phyloP scores from a whole-genome alignment of 805 yeast genomes.

The Candida chauliodis region DNA sequence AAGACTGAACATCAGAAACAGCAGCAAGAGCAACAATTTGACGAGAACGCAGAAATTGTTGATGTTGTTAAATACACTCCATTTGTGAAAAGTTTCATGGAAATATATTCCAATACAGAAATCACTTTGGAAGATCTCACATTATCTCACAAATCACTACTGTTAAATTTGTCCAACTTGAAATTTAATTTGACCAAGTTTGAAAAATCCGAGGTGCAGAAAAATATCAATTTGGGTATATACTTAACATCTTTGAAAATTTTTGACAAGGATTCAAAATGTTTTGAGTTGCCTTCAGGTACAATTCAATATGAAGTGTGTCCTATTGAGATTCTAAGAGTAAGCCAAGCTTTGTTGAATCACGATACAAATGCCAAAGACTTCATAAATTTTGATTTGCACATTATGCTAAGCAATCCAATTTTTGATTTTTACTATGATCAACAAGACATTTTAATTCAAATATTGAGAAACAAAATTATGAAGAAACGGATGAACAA shows the following conservation, averaged over 20 bases:
- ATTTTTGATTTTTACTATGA: slow-evolving; percentile 35
- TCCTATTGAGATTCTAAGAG: slow-evolving; percentile 20
- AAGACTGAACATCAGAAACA: not conserved
- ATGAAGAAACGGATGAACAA: slow-evolving; percentile 8
- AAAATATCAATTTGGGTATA: slow-evolving; percentile 14
- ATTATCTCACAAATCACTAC: slow-evolving; percentile 16
- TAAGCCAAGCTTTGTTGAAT: slow-evolving; percentile 13
- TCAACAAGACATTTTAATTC: slow-evolving; percentile 23
- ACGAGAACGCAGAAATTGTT: slow-evolving; percentile 2
- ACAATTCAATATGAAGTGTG: slow-evolving; percentile 22
- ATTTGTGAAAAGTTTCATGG: slow-evolving; percentile 6
- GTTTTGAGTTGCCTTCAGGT: slow-evolving; percentile 35
- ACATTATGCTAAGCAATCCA: slow-evolving; percentile 30
- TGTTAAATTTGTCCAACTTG: slow-evolving; percentile 19
- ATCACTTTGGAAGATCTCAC: slow-evolving; percentile 24
- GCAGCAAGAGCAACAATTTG: not conserved
- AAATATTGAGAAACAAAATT: slow-evolving; percentile 8
- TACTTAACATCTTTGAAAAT: slow-evolving; percentile 28
- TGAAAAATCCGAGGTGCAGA: slow-evolving; percentile 5
- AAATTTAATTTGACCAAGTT: slow-evolving; percentile 15
- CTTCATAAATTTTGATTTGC: slow-evolving; percentile 12
- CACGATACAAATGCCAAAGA: slow-evolving; percentile 8
- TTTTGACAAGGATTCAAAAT: slow-evolving; percentile 24
- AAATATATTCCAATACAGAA: slow-evolving; percentile 11
- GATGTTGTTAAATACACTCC: slow-evolving; percentile 6